Base-by-base conservation (phyloP, 805 yeast genomes). In the Cyberlindnera nakhonratchasimensis region DNA sequence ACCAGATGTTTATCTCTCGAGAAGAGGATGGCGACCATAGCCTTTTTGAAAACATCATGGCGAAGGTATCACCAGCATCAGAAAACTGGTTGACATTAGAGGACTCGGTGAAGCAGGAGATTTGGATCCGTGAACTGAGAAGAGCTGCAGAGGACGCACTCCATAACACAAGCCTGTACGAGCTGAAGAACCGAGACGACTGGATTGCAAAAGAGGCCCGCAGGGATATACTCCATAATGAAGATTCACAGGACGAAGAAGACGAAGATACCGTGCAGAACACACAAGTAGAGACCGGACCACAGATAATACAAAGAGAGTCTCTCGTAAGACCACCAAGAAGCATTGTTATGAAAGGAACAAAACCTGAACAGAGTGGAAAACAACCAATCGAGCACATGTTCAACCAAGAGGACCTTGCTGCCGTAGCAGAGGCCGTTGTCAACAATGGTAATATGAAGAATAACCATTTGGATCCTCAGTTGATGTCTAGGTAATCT, bases 41-140 rank as follows among this genome's bases (percentile, higher is more conserved):
- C 12, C 19, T 46, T 7, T 57, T 48, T 37, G 50, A 52, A n/a
- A 60, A 59, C 4, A 61, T 64, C 39, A 60, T 62, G 54, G 63
- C 63, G 23, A 69, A 67, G 46, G 58, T 74, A n/a, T 58, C 62
- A n/a, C 64, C 61, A 0, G 75, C 77, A 0, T 72, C 66, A 26
- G 75, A 71, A 18, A 65, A 66, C 23, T 74, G 79, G 79, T 46
- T 57, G 6, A 57, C 65, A 1, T 40, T 71, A 30, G 45, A 66
- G 9, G 65, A 63, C 17, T 55, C 54, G 4, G 57, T 58, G 1
- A 69, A 64, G 34, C 57, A 54, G 32, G 71, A 66, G n/a, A 59
- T 71, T 29, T 74, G 79, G 79, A 49, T 47, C 2, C 51, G 70
- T 9, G 78, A 73, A 44, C 64, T 69, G 47, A 54, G 75, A 28